These are phyloP conservation scores for Rutstroemia sp. DNA, from an alignment of 2,329 filamentous ascomycete genomes.

Conservation along the genomic window DNA sequence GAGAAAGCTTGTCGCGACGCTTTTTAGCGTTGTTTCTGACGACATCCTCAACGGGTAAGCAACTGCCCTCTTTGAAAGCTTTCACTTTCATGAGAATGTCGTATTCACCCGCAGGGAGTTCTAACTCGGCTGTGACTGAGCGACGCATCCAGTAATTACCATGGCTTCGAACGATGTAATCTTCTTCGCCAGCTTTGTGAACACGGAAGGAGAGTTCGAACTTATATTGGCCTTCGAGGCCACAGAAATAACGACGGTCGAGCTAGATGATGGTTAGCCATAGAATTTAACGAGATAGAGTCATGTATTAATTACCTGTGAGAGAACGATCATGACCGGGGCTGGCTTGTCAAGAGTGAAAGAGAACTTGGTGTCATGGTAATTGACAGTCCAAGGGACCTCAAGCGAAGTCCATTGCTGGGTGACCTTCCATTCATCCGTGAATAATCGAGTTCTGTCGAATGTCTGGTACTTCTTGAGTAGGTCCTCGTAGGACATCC, in stretches of 20 bases:
- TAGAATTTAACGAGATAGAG: neutral
- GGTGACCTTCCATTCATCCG: conserved; percentile 40
- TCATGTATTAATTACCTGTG: conserved; percentile 18
- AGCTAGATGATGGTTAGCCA: conserved; percentile 28
- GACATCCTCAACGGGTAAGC: conserved; percentile 38
- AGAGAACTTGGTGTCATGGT: conserved; percentile 51
- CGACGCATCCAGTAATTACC: conserved; percentile 39
- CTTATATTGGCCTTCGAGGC: conserved; percentile 48
- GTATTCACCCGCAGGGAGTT: conserved; percentile 49
- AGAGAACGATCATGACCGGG: conserved; percentile 48
- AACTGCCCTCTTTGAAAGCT: conserved; percentile 36
- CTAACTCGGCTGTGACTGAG: conserved; percentile 51
- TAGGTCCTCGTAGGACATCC: conserved; percentile 54
- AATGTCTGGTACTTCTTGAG: conserved; percentile 51
- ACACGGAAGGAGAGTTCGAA: conserved; percentile 38
- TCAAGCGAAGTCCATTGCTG: conserved; percentile 52
- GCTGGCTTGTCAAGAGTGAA: conserved; percentile 45
- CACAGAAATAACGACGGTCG: conserved; percentile 52
- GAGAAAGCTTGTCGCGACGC: conserved; percentile 47
- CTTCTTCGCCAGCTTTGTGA: conserved; percentile 43
- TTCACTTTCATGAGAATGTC: conserved; percentile 48
- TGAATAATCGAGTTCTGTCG: conserved; percentile 53
- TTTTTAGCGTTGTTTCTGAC: conserved; percentile 30
- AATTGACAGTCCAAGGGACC: conserved; percentile 50
- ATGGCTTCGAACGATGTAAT: conserved; percentile 52